phyloP scores from a whole-genome alignment of 2,329 filamentous ascomycete genomes.

The Sodiomyces alkalinus region DNA sequence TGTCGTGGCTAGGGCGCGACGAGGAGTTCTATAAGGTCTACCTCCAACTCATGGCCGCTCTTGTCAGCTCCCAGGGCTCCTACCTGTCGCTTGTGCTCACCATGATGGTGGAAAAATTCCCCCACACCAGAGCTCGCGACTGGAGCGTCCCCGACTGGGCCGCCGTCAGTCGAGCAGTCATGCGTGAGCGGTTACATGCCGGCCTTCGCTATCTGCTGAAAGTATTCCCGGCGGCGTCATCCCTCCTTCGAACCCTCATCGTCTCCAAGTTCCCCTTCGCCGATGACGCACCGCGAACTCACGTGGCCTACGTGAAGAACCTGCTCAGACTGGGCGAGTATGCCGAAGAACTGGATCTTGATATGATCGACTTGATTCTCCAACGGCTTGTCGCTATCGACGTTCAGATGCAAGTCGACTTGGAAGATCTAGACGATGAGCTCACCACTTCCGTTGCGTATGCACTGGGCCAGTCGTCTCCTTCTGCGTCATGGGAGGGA shows the following conservation, averaged over 20 bases:
- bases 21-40: constrained; percentile 53
- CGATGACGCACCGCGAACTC: constrained; percentile 61
- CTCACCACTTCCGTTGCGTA: constrained; percentile 58
- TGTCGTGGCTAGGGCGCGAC: constrained; percentile 50
- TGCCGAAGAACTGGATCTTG: constrained; percentile 59
- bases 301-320: constrained; percentile 80
- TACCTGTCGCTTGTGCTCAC: constrained; percentile 61
- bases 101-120: constrained; percentile 70
- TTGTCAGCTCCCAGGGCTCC: constrained; percentile 70
- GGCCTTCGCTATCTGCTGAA: constrained; percentile 62
- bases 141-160: constrained; percentile 37
- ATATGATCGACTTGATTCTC: constrained; percentile 70
- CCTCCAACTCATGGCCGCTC: constrained; percentile 49
- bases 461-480: constrained; percentile 26
- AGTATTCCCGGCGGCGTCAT: constrained; percentile 66
- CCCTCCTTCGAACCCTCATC: constrained; percentile 53
- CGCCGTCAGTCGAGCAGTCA: constrained; percentile 44
- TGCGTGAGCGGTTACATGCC: constrained; percentile 61
- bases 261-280: constrained; percentile 58
- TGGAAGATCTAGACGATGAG: constrained; percentile 87
- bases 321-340: constrained; percentile 65
- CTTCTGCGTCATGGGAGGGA: constrained; percentile 26
- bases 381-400: constrained; percentile 87
- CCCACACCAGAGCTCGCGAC: constrained; percentile 29
- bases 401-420: constrained; percentile 83